Percentiles rank a stretch among this genome's conserved stretches.
These are phyloP conservation scores for Nidularia sp. DNA, from an alignment of 768 basidiomycete genomes.

Conservation along the genomic window DNA sequence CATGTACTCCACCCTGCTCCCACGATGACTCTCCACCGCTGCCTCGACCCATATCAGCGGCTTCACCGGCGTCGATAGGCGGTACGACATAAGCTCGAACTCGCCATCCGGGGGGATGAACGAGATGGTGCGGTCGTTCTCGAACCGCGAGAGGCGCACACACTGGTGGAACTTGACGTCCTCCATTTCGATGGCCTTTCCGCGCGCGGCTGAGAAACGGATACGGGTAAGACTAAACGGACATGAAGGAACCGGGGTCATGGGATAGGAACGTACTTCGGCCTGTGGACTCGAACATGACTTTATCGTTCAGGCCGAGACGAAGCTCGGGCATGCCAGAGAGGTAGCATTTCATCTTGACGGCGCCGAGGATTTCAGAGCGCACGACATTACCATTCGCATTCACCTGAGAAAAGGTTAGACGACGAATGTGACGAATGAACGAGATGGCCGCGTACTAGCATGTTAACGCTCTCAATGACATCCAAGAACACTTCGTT, in stretches of 20 bases:
- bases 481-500: constrained; percentile 99
- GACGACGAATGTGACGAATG: neutral
- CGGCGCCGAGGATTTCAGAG: constrained; percentile 95
- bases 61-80: constrained; percentile 94
- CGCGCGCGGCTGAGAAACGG: constrained; percentile 64
- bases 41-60: constrained; percentile 98
- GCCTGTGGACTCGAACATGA: constrained; percentile 98
- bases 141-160: constrained; percentile 93
- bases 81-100: constrained; percentile 97
- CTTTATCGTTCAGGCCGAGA: constrained; percentile 95
- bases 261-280: constrained; percentile 57
- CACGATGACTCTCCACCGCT: constrained; percentile 89
- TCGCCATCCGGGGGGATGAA: constrained; percentile 99
- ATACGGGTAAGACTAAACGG: neutral
- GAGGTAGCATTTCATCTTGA: constrained; percentile 99
- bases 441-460: constrained; percentile 47
- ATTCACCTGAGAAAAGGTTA: constrained; percentile 65
- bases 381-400: constrained; percentile 95
- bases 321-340: constrained; percentile 99
- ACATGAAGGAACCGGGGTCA: neutral
- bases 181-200: constrained; percentile 99
- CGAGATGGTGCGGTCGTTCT: constrained; percentile 97
- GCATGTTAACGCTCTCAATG: constrained; percentile 93
- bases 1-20: constrained; percentile 93
- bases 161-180: constrained; percentile 99